Conservation (phyloP, 2,329 filamentous ascomycete genomes). For the Trichophyton simii region DNA sequence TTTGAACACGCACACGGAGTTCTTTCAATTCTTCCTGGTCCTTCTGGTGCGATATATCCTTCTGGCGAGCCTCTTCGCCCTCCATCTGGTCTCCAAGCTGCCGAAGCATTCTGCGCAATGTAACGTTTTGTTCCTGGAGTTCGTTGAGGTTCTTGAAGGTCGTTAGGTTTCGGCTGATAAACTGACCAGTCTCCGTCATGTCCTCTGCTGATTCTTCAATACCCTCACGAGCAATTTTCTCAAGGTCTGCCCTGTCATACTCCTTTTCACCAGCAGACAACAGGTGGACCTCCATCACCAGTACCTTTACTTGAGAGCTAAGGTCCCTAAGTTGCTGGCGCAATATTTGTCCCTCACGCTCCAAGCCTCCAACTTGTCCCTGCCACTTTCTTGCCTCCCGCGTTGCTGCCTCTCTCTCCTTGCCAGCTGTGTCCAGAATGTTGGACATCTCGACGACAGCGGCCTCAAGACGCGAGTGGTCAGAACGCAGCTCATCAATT, state of each 20-base stretch:
- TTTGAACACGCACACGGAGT: conserved; percentile 58
- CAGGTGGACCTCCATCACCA: conserved; percentile 75
- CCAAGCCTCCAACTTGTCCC: conserved; percentile 50
- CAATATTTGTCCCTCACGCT: conserved; percentile 61
- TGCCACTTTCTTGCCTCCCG: conserved; percentile 70
- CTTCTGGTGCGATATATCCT: conserved; percentile 42
- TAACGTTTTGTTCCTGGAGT: conserved; percentile 76
- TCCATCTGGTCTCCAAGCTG: conserved; percentile 83
- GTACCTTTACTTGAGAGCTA: conserved; percentile 77
- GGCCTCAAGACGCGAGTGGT: conserved; percentile 65
- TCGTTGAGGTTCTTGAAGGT: conserved; percentile 77
- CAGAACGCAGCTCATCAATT: conserved; percentile 69
- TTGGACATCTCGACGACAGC: conserved; percentile 77
- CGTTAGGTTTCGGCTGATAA: conserved; percentile 82
- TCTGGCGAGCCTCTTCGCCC: conserved; percentile 65
- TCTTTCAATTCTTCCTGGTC: conserved; percentile 59
- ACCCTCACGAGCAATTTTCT: conserved; percentile 65
- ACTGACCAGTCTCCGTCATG: conserved; percentile 70
- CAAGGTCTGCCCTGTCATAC: conserved; percentile 61
- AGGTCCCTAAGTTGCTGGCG: conserved; percentile 80
- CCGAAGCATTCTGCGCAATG: conserved; percentile 68
- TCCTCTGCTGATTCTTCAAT: conserved; percentile 60
- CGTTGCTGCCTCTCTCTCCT: conserved; percentile 65
- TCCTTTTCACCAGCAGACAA: conserved; percentile 62
- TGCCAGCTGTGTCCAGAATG: conserved; percentile 67